These are phyloP conservation scores for Macrophomina tecta DNA, from an alignment of 2,329 filamentous ascomycete genomes.

Conservation along the genomic window DNA sequence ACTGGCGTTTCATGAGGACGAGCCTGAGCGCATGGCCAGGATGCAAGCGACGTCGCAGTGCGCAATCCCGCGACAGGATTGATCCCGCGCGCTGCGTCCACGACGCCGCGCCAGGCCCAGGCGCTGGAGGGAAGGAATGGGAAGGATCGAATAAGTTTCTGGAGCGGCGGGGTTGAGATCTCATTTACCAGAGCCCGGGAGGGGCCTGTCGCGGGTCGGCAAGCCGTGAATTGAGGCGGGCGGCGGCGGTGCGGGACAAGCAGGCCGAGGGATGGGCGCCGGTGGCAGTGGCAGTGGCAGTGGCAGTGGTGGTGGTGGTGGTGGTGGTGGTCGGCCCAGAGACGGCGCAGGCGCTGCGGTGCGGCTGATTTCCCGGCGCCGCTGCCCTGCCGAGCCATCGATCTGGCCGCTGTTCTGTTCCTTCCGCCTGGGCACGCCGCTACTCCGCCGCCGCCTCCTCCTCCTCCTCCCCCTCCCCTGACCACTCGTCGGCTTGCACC, in stretches of 20 bases:
- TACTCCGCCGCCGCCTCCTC: neutral
- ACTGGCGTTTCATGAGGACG: constrained; percentile 1
- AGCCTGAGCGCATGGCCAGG: neutral
- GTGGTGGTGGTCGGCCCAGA: neutral
- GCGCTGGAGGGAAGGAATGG: neutral
- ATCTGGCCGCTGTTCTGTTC: neutral
- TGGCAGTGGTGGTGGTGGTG: neutral
- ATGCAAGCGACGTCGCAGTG: neutral
- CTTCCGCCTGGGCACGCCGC: neutral
- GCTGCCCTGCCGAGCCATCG: neutral
- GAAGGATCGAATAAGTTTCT: too few species aligned
- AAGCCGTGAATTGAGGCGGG: neutral
- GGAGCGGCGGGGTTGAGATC: neutral
- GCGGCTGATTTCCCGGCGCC: neutral
- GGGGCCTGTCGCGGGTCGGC: constrained; percentile 2
- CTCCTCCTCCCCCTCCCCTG: too few species aligned
- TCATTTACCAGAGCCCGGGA: neutral
- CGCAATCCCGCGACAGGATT: constrained; percentile 4
- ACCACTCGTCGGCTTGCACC: too few species aligned
- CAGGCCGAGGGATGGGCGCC: neutral
- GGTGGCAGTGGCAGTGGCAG: neutral
- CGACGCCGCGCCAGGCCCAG: neutral
- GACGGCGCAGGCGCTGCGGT: neutral
- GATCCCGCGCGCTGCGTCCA: neutral
- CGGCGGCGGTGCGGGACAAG: neutral